Evolutionary conservation across 805 yeast species (phyloP), one percentile per base, ranked within the genome.

Genomic region (Saturnispora gosingensis): DNA sequence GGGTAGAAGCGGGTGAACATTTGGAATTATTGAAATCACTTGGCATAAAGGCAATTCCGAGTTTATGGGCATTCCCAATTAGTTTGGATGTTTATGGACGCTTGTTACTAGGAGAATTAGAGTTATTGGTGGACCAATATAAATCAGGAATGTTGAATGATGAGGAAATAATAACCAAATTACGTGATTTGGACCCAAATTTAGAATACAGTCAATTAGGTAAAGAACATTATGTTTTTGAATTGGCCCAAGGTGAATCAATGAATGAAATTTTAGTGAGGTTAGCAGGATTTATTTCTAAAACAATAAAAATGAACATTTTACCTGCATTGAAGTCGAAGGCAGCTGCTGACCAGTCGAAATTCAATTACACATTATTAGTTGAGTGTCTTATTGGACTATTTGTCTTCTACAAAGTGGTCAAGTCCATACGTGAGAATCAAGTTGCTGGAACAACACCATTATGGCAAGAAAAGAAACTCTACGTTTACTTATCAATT

Each of bases 11-110:
- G 48, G 56, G 61, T 2, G 61, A 68, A 2, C 81, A 81, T 57
- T 53, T 66, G 10, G 59, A 63, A 3, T 59, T 75, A 24, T 75
- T 78, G 53, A 61, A 67, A 25, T 63, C 67, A 9, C 58, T 82
- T 49, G 63, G 67, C 3, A 59, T 85, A 51, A 65, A 65, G 3
- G 68, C 78, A 2, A 78, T 83, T 3, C 93, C 95, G 1, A 82
- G 79, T 53, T 57, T 83, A n/a, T 79, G 88, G 80, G 68, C 84
- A 2, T 73, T 78, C 51, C 88, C 89, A 13, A 47, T 51, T 13
- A 52, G 56, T 36, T 43, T 43, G n/a, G 46, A 18, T 3, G 54
- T 52, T 3, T 45, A 52, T 28, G 58, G 58, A 11, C 34, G 39
- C 5, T 49, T 47, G 11, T 24, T 49, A n/a, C 24, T 35, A 16